Evolutionary conservation across 495 filamentous ascomycete species (phyloP).

Genomic region (Neurospora sp.): DNA sequence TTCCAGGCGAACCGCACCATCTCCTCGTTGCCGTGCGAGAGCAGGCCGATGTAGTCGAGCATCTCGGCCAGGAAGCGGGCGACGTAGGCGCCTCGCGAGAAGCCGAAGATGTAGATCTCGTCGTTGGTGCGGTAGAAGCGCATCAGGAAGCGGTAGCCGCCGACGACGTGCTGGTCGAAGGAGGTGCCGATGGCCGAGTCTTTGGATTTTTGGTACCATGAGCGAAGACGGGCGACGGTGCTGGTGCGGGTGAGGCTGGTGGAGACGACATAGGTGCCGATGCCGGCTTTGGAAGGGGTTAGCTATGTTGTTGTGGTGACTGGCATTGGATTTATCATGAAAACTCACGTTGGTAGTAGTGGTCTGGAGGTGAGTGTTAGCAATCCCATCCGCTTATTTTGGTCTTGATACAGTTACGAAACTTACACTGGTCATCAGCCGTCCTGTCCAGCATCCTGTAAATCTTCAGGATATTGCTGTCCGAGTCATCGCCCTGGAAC

Average conservation of each 20-base stretch:
- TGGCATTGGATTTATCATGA: background rate
- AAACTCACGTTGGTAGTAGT: conserved; percentile 57
- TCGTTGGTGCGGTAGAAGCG: conserved; percentile 72
- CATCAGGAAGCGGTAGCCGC: conserved; percentile 84
- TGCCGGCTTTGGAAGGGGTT: conserved; percentile 49
- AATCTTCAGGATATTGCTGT: conserved; percentile 87
- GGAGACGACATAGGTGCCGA: conserved; percentile 74
- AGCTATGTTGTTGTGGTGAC: conserved; percentile 7
- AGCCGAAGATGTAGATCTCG: conserved; percentile 76
- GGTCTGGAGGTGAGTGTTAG: conserved; percentile 30
- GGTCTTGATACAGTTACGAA: background rate
- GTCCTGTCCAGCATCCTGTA: conserved; percentile 54
- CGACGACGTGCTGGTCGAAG: conserved; percentile 76
- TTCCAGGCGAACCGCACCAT: conserved; percentile 82
- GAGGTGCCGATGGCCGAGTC: conserved; percentile 77
- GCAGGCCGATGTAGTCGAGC: conserved; percentile 72
- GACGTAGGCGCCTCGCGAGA: conserved; percentile 79
- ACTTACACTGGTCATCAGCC: conserved; percentile 40
- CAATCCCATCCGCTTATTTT: background rate
- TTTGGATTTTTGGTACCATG: conserved; percentile 73
- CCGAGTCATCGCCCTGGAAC: conserved; percentile 67
- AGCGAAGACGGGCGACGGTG: conserved; percentile 52
- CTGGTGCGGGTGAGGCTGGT: conserved; percentile 57
- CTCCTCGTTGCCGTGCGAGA: conserved; percentile 79
- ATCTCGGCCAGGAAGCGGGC: conserved; percentile 81